Evolutionary conservation across 148 eudicot species (phyloP), one percentile per base, ranked within the genome.

Genomic region (Beta vulgaris): DNA sequence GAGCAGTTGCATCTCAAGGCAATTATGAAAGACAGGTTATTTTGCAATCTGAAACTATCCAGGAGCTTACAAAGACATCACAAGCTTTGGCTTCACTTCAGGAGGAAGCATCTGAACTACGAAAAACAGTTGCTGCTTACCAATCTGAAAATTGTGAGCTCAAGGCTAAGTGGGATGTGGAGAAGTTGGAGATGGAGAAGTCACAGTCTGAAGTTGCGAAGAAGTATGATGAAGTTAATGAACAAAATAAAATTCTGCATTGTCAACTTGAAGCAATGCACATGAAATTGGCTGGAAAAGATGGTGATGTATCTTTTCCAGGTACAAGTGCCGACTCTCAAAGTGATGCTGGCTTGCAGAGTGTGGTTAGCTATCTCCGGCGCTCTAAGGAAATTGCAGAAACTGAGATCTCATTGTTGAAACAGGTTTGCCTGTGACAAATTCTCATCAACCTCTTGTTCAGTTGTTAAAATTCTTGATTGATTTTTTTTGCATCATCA

Each of bases 21-120:
- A 95, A 95, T 79, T 95, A 95, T 81, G 94, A 92, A 79, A 88
- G 99, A 84, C 99, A 95, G 94, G 97, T 95, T 79, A 85, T 95
- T 51, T 81, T 89, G 75, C 99, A 92, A 85, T 87, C 97, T 21
- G 99, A 91, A 76, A 92, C 99, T 37, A 95, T 95, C 76, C 93
- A 92, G 81, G 99, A 95, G 80, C 73, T 95, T 83, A 95, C 92
- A 16, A 92, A 82, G 80, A 92, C 99, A 40, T 88, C 99, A 1
- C 87, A 89, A 77, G 89, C 86, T 75, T 85, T 95, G 88, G 86
- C 87, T 72, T 76, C 72, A 67, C 75, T 87, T 69, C 89, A 90
- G 80, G 91, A 85, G 71, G 96, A 91, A 80, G 84, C 85, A 73
- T 85, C 94, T 64, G 84, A 79, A 72, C 77, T 95, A 54, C 90